Evolutionary conservation across 805 yeast genomes (phyloP), one percentile per base, ranked within the genome.

Genomic region (Nakazawaea wickerhamii): DNA sequence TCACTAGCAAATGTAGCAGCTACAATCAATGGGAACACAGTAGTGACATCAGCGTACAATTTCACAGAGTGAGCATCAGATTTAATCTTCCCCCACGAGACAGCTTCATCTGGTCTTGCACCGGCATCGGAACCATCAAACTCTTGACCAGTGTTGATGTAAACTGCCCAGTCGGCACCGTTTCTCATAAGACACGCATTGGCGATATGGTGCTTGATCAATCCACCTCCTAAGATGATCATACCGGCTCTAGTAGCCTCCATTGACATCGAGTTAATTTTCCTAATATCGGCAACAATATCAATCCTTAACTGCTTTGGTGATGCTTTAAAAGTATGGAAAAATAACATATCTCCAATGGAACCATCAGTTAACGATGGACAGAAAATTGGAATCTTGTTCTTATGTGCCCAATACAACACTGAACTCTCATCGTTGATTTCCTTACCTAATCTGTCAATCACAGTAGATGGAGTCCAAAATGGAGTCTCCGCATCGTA

Each of bases 101-200:
- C 84, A 21, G 99, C 99, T 67, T 93, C 99, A 61, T 93, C 99
- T 1, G 98, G 98, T 61, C 99, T 79, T 5, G 99, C 99, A 50
- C 99, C 99, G 9, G 99, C 98, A 63, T 93, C 99, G 19, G 96
- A 87, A 36, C 99, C 99, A 59, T 93, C 99, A 55, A 89, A 93
- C 61, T 93, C 99, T 67, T 93, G 98, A 36, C 96, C 99, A 13
- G 99, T 93, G 65, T 93, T 93, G 61, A 93, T 91, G 65, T 78
- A 93, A 15, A 93, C 96, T 5, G 99, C 98, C 59, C 82, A 88
- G 61, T 93, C 99, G 18, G 99, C 99, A 56, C 99, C 99, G 55
- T 93, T 95, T 71, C 99, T 84, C 99, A 93, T 93, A 54, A 93
- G 71, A 60, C 98, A 91, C 11, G 99, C 99, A 58, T 93, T 93